Conservation (phyloP, 371 early-diverging fungal species). For the Mucor lusitanicus region DNA sequence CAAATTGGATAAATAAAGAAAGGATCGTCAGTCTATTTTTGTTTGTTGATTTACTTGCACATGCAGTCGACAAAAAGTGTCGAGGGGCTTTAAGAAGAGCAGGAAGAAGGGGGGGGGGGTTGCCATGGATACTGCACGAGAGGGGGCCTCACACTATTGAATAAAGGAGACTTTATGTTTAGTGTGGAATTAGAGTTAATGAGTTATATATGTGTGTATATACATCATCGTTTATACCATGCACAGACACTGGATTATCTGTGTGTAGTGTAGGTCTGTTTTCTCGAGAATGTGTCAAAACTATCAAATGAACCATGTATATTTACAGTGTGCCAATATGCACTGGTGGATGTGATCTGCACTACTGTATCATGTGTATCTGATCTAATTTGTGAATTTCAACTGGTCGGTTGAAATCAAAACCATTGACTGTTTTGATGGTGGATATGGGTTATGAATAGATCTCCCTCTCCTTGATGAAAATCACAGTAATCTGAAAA, state of each 20-base stretch:
- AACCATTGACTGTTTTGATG: background rate
- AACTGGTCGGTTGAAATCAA: background rate
- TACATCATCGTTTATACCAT: too few relatives aligned
- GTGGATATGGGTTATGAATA: background rate
- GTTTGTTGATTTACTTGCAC: background rate
- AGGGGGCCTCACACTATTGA: too few relatives aligned
- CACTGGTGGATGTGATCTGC: background rate
- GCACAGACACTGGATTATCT: background rate
- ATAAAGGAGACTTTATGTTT: too few relatives aligned
- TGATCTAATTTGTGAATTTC: background rate
- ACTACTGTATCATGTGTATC: background rate
- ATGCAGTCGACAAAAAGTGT: background rate
- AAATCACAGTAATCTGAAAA: background rate
- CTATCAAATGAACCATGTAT: background rate
- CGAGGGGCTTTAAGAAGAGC: background rate
- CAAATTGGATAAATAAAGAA: background rate
- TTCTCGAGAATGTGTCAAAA: background rate
- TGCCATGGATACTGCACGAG: too few relatives aligned
- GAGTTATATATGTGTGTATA: too few relatives aligned
- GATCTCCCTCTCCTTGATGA: background rate
- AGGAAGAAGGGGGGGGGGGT: background rate
- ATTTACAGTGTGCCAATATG: background rate
- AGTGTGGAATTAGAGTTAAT: too few relatives aligned
- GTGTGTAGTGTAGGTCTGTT: background rate
- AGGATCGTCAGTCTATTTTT: background rate